Percentiles rank a stretch among this genome's conserved stretches.
phyloP scores from a whole-genome alignment of 2,329 filamentous ascomycete species.

The Colletotrichum plurivorum region DNA sequence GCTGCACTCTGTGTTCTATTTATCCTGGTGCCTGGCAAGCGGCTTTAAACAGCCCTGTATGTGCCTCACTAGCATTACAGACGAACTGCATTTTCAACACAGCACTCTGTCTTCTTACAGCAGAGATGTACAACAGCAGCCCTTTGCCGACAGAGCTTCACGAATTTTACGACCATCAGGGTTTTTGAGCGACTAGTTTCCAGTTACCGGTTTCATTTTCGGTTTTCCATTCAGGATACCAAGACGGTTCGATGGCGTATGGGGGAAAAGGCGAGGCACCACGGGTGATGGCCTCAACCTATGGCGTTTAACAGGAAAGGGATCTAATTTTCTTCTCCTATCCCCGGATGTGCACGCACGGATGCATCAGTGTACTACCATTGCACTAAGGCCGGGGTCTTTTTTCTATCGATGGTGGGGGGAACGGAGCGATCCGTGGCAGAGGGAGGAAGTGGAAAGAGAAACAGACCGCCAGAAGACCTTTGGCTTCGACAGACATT shows the following conservation, averaged over 20 bases:
- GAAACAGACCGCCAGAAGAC: constrained; percentile 2
- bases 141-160: constrained; percentile 24
- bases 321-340: constrained; percentile 26
- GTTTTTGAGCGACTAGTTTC: constrained; percentile 35
- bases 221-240: constrained; percentile 34
- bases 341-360: constrained; percentile 15
- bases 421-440: not conserved
- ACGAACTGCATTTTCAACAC: constrained; percentile 11
- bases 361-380: constrained; percentile 24
- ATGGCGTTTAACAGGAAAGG: constrained; percentile 29
- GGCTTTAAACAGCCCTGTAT: constrained; percentile 65
- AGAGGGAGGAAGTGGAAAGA: not conserved
- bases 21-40: constrained; percentile 92
- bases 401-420: not conserved
- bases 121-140: constrained; percentile 4
- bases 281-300: constrained; percentile 16
- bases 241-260: constrained; percentile 26
- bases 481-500: constrained; percentile 36
- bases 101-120: not conserved
- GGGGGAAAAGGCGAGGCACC: constrained; percentile 19
- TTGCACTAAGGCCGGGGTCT: constrained; percentile 7
- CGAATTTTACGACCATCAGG: constrained; percentile 36
- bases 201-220: constrained; percentile 17
- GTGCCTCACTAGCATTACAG: constrained; percentile 16
- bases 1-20: constrained; percentile 90